phyloP scores from a whole-genome alignment of 257 asterid genomes.

The Echites panduratus region DNA sequence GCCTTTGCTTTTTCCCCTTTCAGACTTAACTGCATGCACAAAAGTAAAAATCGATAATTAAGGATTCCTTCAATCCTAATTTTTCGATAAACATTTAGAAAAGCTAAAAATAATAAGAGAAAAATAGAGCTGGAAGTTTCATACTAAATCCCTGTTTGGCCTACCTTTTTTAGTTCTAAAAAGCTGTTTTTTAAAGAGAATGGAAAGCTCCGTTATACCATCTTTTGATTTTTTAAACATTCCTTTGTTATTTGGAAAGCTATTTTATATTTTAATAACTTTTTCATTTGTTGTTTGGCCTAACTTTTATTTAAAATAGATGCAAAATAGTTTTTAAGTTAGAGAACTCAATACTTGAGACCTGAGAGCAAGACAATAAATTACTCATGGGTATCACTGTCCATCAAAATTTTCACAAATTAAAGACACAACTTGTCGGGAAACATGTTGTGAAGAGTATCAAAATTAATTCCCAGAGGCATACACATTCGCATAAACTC shows the following conservation, averaged over 20 bases:
- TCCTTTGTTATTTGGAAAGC: too few relatives aligned
- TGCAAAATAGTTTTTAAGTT: too few relatives aligned
- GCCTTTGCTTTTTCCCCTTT: slow-evolving; percentile 58
- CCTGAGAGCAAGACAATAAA: neutral
- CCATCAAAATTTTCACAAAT: neutral
- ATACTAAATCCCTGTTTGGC: too few relatives aligned
- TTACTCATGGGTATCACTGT: neutral
- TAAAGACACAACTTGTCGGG: neutral
- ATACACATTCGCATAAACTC: neutral
- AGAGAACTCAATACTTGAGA: neutral
- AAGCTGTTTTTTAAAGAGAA: too few relatives aligned
- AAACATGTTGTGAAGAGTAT: neutral
- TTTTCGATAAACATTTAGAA: too few relatives aligned
- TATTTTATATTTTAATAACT: too few relatives aligned
- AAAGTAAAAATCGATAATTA: slow-evolving; percentile 4
- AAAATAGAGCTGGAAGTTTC: neutral
- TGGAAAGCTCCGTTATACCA: too few relatives aligned
- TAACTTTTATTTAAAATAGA: too few relatives aligned
- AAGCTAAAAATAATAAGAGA: neutral
- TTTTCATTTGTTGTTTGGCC: too few relatives aligned
- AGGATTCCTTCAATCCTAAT: too few relatives aligned
- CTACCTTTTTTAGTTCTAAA: too few relatives aligned
- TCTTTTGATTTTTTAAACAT: too few relatives aligned
- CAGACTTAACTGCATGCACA: slow-evolving; percentile 37
- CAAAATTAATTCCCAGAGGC: neutral